Percentiles rank a stretch among this genome's conserved stretches.
Evolutionary conservation across 2,329 filamentous ascomycete genomes (phyloP).

Genomic region (Verruconis gallopava): DNA sequence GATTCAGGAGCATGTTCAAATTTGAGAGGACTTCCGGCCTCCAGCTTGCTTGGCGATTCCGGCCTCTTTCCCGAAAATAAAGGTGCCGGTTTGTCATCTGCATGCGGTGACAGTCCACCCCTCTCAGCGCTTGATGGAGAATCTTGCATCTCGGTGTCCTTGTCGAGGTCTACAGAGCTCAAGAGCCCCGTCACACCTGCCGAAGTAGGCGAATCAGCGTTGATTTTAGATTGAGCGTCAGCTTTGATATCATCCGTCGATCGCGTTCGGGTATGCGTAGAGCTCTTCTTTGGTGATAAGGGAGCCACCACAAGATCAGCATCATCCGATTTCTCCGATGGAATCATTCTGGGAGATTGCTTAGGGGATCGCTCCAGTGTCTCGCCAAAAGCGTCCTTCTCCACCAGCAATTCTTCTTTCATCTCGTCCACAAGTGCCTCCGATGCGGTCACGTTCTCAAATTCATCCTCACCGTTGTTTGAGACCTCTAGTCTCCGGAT

Average conservation of each 20-base stretch:
- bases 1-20: neutral
- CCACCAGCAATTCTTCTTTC: constrained; percentile 55
- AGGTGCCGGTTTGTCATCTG: constrained; percentile 57
- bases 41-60: constrained; percentile 1
- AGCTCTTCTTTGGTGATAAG: constrained; percentile 42
- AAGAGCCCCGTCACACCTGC: constrained; percentile 43
- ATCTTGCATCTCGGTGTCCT: constrained; percentile 24
- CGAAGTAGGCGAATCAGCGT: constrained; percentile 36
- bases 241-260: constrained; percentile 12
- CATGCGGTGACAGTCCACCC: constrained; percentile 33
- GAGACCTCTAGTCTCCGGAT: constrained; percentile 62
- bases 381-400: constrained; percentile 29
- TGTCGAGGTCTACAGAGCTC: constrained; percentile 45
- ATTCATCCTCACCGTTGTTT: constrained; percentile 79
- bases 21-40: constrained; percentile 1
- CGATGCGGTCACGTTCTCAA: constrained; percentile 68
- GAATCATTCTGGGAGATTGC: constrained; percentile 32
- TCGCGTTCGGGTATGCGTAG: constrained; percentile 13
- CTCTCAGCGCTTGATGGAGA: constrained; percentile 4
- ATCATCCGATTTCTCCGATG: constrained; percentile 28
- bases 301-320: constrained; percentile 71
- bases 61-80: constrained; percentile 40
- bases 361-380: constrained; percentile 29
- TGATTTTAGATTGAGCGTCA: constrained; percentile 22
- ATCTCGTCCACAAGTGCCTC: constrained; percentile 62